Percentiles rank a stretch among this genome's conserved stretches.
Evolutionary conservation across 2,329 filamentous ascomycete species (phyloP).

Genomic region (Epichloe brachyelytri): DNA sequence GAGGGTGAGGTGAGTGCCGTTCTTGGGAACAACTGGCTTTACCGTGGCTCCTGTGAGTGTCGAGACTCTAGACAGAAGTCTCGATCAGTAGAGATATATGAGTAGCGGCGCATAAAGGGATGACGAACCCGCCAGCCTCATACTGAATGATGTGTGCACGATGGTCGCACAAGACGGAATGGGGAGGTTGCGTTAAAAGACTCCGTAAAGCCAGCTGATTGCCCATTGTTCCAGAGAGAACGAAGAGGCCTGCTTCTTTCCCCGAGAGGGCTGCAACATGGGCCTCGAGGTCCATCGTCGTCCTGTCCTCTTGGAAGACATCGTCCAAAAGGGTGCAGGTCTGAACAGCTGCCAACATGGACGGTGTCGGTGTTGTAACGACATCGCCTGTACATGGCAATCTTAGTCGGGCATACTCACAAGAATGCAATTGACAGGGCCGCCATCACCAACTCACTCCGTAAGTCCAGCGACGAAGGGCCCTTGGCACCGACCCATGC

Average conservation of each 20-base stretch:
- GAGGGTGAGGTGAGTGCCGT: constrained; percentile 61
- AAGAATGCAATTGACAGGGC: background rate
- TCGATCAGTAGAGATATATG: background rate
- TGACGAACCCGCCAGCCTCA: constrained; percentile 45
- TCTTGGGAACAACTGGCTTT: constrained; percentile 52
- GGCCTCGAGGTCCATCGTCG: constrained; percentile 62
- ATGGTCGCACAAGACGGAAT: constrained; percentile 67
- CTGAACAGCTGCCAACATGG: constrained; percentile 72
- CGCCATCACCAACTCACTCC: constrained; percentile 7
- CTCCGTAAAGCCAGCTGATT: constrained; percentile 76
- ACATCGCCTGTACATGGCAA: constrained; percentile 29
- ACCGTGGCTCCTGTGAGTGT: constrained; percentile 59
- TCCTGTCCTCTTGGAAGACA: constrained; percentile 68
- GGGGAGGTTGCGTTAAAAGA: constrained; percentile 66
- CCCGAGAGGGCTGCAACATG: constrained; percentile 60
- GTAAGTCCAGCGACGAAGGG: constrained; percentile 9
- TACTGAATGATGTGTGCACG: constrained; percentile 64
- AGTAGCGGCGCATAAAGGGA: background rate
- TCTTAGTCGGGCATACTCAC: background rate
- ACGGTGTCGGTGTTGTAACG: constrained; percentile 59
- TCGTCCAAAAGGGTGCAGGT: constrained; percentile 69
- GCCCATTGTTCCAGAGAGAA: constrained; percentile 86
- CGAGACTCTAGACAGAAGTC: constrained; percentile 43
- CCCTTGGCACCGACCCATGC: constrained; percentile 11
- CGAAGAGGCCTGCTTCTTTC: constrained; percentile 67